These are phyloP conservation scores for Lentinula raphanica DNA, from an alignment of 768 basidiomycete genomes.

Conservation along the genomic window DNA sequence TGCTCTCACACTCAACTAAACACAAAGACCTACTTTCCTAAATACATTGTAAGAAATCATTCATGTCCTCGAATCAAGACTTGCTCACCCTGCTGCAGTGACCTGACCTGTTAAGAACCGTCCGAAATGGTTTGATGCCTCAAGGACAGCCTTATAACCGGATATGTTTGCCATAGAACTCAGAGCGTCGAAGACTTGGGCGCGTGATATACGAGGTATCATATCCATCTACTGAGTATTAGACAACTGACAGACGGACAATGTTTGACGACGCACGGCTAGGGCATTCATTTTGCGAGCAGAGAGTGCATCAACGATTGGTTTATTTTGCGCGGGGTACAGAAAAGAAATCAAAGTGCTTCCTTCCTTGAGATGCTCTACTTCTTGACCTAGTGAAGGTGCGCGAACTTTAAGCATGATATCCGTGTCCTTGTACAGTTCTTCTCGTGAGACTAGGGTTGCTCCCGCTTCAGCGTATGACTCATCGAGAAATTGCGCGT, in stretches of 20 bases:
- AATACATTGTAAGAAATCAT: background rate
- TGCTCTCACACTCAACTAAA: background rate
- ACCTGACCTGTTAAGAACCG: conserved; percentile 88
- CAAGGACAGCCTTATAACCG: conserved; percentile 89
- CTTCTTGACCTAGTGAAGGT: conserved; percentile 61
- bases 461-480: conserved; percentile 78
- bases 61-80: background rate
- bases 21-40: conserved; percentile 35
- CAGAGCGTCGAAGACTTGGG: conserved; percentile 85
- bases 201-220: conserved; percentile 87
- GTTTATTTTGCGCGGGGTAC: conserved; percentile 78
- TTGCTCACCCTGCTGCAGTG: conserved; percentile 78
- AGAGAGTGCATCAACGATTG: conserved; percentile 65
- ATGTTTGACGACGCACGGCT: conserved; percentile 41
- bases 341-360: conserved; percentile 81
- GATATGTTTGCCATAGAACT: conserved; percentile 94
- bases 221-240: conserved; percentile 60
- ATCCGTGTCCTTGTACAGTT: conserved; percentile 64
- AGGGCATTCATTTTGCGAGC: conserved; percentile 65
- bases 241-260: background rate
- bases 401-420: conserved; percentile 86
- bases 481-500: conserved; percentile 77
- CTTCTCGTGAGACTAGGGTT: conserved; percentile 64
- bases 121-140: conserved; percentile 87
- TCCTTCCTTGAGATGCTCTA: conserved; percentile 58